Evolutionary conservation across 805 yeast species (phyloP).

Genomic region (Gaillardinia entomophila): DNA sequence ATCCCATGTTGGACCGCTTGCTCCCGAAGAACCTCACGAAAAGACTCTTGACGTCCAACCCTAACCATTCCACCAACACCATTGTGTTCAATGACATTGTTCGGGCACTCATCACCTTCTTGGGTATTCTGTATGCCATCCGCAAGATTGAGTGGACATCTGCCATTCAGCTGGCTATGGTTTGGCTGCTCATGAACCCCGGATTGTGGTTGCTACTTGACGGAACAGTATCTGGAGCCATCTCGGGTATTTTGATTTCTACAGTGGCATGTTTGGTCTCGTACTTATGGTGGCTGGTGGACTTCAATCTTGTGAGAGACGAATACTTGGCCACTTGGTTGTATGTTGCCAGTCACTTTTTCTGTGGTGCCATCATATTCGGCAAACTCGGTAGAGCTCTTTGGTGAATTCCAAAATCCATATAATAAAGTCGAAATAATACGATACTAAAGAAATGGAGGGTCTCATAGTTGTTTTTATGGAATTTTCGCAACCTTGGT

Average conservation of each 20-base stretch:
- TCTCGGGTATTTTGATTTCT: conserved; percentile 31
- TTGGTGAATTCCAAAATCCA: too few species aligned
- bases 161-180: conserved; percentile 55
- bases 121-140: conserved; percentile 69
- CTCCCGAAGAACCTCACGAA: conserved; percentile 24
- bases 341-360: conserved; percentile 60
- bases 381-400: conserved; percentile 64
- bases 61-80: conserved; percentile 23
- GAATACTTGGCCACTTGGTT: conserved; percentile 40
- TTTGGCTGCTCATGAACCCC: conserved; percentile 60
- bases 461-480: too few species aligned
- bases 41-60: conserved; percentile 34
- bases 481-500: too few species aligned
- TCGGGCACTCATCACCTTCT: conserved; percentile 49
- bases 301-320: too few species aligned
- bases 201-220: conserved; percentile 64
- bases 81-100: conserved; percentile 31
- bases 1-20: conserved; percentile 38
- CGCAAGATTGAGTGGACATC: conserved; percentile 66
- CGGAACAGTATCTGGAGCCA: conserved; percentile 49
- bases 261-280: conserved; percentile 24
- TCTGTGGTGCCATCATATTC: conserved; percentile 58
- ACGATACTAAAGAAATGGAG: too few species aligned
- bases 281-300: conserved; percentile 24
- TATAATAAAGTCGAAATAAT: too few species aligned